Base-by-base conservation (phyloP, 2,329 filamentous ascomycete genomes). In the Penicillium hordei region DNA sequence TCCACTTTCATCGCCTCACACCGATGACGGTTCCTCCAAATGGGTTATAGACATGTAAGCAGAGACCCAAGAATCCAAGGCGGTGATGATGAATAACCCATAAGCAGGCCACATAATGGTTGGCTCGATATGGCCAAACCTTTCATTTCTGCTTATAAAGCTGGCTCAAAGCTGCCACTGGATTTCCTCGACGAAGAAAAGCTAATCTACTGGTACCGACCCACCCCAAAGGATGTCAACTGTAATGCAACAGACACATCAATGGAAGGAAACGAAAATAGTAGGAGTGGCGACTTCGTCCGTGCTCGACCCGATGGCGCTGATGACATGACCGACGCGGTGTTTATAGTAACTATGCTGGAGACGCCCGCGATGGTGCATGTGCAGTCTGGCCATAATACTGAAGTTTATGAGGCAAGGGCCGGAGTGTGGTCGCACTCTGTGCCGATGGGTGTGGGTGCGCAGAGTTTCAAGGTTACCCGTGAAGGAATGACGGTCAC, bases 191-290 rank as follows among this genome's bases (percentile, higher is more conserved):
- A 70, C 34, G 69, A 76, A 8, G 82, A 84, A 23, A 74, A 81
- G 68, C 66, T 84, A 15, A 70, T 82, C 33, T 84, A 84, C 73
- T 84, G 82, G 82, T 84, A 83, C 68, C 77, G 82, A 2, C 81
- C 80, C 1, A 82, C 78, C 1, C 76, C 77, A 1, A 78, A 75
- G 59, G 58, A 62, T 9, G 64, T 81, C 29, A 66, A 82, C 66
- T 84, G 82, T 66, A 79, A 82, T 57, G 66, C 77, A 4, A 84
- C 82, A 13, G 82, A 84, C 63, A 83, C 79, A 0, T 81, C 79
- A 0, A 75, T 78, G 60, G 55, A 68, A 27, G 75, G 72, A n/a
- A 68, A 69, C 13, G 75, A 78, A 29, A 75, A 79, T 62, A 80
- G 81, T 57, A 65, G 63, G 21, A 79, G 73, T 9, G 81, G 78